Evolutionary conservation across 768 basidiomycete genomes (phyloP), one percentile per base, ranked within the genome.

Genomic region (Naganishia randhawae): DNA sequence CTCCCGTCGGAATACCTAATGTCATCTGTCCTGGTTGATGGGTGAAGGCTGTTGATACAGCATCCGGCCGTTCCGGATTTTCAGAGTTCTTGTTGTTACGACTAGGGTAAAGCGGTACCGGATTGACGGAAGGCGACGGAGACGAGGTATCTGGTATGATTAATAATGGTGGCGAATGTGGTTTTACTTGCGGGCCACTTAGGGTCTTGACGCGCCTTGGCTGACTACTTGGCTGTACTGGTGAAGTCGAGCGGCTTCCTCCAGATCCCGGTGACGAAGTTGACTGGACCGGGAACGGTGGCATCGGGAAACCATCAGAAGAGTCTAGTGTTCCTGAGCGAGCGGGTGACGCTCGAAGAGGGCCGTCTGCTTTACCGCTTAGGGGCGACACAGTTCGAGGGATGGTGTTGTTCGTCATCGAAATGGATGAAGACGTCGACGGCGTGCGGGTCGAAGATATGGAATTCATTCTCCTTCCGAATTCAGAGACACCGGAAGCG

Each of bases 121-220:
- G 52, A 11, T 51, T 50, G 25, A 27, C 29, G 39, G 65, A 39
- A 2, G 69, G 69, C 39, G 63, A 53, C 8, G 69, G 55, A 33
- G 55, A 50, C 35, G 45, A 48, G n/a, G 25, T 68, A 37, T 70
- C 69, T 9, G 69, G 69, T 25, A 70, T 70, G 31, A 70, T 66
- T 19, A 70, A n/a, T 33, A 45, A 45, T 6, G 69, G 69, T 22
- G 69, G 69, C 0, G 69, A 70, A 55, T 70, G 69, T 1, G 69
- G 65, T 37, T 70, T 70, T 22, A 45, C 27, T 50, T 61, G 57
- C 14, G 57, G 57, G 22, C 57, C 57, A 19, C 57, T 61, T 14
- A 61, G n/a, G 22, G 57, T 61, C 29, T 61, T 61, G 29, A 61
- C 57, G 1, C 57, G 57, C 16, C n/a, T n/a, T 11, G 57, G 57